Conservation (phyloP, 176 grass and related monocot species). For the Aegilops longissima region DNA sequence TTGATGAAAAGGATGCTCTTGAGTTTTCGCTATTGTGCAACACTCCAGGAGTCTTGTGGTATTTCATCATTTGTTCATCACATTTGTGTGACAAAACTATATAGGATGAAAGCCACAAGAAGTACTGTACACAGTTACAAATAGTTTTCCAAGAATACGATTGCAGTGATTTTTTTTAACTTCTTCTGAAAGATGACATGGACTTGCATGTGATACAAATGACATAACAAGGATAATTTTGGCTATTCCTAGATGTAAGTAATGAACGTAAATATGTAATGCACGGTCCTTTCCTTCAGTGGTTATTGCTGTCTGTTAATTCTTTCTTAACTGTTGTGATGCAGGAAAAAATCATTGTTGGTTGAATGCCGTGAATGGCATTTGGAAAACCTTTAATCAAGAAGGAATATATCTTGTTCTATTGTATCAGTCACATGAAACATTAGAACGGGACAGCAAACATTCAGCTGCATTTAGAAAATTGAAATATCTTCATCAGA, state of each 20-base stretch:
- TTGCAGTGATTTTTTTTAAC: not conserved
- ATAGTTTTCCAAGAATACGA: not conserved
- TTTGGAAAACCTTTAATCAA: slow-evolving; percentile 35
- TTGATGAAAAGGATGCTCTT: not conserved
- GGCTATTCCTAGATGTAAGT: not conserved
- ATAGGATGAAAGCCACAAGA: not conserved
- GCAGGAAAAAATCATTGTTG: slow-evolving; percentile 53
- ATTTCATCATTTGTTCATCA: not conserved
- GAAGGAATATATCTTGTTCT: slow-evolving; percentile 48
- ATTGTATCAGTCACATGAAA: slow-evolving; percentile 31
- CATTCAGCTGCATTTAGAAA: slow-evolving; percentile 38
- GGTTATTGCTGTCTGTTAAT: not conserved
- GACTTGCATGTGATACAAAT: not conserved
- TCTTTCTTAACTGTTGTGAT: slow-evolving; percentile 5
- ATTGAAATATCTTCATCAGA: slow-evolving; percentile 63
- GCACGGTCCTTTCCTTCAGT: not conserved
- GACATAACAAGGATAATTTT: not conserved
- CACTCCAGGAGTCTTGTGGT: not conserved
- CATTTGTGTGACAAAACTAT: not conserved
- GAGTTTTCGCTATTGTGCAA: not conserved
- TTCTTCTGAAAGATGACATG: slow-evolving; percentile 19
- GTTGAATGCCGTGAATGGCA: slow-evolving; percentile 46
- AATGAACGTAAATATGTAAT: not conserved
- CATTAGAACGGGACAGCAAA: slow-evolving; percentile 3
- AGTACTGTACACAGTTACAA: not conserved